A percentile compares a stretch with the other conserved stretches of the same genome.
These are phyloP conservation scores for Dictyophora rubrovolvata DNA, from an alignment of 768 basidiomycete species.

Conservation along the genomic window DNA sequence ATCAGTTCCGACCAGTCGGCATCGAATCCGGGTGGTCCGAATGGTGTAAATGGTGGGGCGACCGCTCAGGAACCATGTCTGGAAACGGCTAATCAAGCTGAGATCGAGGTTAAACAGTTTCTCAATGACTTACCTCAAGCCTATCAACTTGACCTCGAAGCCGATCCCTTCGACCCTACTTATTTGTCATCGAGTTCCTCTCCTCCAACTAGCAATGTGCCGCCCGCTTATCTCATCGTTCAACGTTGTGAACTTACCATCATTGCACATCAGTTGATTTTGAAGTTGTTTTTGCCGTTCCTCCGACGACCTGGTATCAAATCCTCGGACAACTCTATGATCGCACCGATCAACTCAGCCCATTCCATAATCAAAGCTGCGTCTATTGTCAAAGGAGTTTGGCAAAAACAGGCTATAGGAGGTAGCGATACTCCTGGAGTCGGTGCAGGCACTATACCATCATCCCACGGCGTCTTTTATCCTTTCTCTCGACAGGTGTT, in stretches of 20 bases:
- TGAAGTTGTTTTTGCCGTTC: slow-evolving; percentile 63
- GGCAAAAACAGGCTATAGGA: slow-evolving; percentile 19
- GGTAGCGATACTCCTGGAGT: slow-evolving; percentile 12
- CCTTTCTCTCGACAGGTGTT: slow-evolving; percentile 52
- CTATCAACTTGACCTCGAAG: slow-evolving; percentile 35
- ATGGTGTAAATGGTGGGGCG: neutral
- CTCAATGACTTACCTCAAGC: slow-evolving; percentile 38
- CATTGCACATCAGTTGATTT: slow-evolving; percentile 47
- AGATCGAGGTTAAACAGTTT: slow-evolving; percentile 46
- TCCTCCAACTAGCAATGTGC: slow-evolving; percentile 11
- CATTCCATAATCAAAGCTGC: slow-evolving; percentile 50
- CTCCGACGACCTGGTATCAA: slow-evolving; percentile 29
- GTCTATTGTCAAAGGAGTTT: slow-evolving; percentile 30
- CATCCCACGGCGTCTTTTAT: slow-evolving; percentile 46
- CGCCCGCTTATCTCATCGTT: slow-evolving; percentile 27
- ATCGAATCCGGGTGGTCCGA: neutral
- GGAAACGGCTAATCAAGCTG: slow-evolving; percentile 51
- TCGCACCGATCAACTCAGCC: slow-evolving; percentile 54
- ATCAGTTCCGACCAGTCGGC: neutral
- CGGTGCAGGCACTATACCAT: slow-evolving; percentile 19
- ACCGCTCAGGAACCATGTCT: slow-evolving; percentile 34
- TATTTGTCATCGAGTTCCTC: slow-evolving; percentile 11
- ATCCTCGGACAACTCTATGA: slow-evolving; percentile 41
- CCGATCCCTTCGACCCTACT: slow-evolving; percentile 16
- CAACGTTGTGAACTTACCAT: slow-evolving; percentile 54